phyloP scores from a whole-genome alignment of 179 eudicot genomes.

The Corrigiola litoralis region DNA sequence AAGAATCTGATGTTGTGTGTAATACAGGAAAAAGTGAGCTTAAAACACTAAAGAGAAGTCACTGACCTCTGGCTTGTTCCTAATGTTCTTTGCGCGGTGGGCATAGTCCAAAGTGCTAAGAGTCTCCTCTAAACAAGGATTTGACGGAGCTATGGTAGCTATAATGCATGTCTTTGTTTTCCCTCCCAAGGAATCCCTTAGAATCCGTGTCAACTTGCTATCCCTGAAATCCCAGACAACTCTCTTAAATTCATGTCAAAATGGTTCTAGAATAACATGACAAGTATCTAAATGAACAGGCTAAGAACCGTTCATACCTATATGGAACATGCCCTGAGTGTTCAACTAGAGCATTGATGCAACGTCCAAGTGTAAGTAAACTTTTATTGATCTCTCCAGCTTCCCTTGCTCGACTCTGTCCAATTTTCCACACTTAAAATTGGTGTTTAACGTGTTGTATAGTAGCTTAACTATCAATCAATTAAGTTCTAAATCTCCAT shows the following conservation, averaged over 20 bases:
- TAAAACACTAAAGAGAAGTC: conserved; percentile 3
- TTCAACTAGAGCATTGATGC: conserved; percentile 91
- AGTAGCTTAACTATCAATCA: neutral
- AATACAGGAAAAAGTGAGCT: neutral
- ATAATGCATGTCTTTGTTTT: conserved; percentile 97
- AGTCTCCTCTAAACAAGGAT: conserved; percentile 87
- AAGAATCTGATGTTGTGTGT: neutral
- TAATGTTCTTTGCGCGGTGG: conserved; percentile 92
- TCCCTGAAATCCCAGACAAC: conserved; percentile 46
- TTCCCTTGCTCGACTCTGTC: conserved; percentile 91
- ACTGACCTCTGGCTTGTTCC: conserved; percentile 94
- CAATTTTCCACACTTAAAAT: conserved; percentile 9
- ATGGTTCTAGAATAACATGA: neutral
- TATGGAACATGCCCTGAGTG: conserved; percentile 95
- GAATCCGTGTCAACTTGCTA: conserved; percentile 88
- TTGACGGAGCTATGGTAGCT: conserved; percentile 92
- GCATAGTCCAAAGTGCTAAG: conserved; percentile 95
- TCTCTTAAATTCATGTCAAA: conserved; percentile 2
- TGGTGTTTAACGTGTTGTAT: neutral
- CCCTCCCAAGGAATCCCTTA: conserved; percentile 98
- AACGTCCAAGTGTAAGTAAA: conserved; percentile 93
- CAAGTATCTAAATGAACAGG: neutral
- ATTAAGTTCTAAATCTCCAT: neutral
- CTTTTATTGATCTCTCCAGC: conserved; percentile 98
- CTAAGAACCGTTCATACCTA: conserved; percentile 39